phyloP scores from a whole-genome alignment of 345 rosid genomes.

The Cardamine occulta region DNA sequence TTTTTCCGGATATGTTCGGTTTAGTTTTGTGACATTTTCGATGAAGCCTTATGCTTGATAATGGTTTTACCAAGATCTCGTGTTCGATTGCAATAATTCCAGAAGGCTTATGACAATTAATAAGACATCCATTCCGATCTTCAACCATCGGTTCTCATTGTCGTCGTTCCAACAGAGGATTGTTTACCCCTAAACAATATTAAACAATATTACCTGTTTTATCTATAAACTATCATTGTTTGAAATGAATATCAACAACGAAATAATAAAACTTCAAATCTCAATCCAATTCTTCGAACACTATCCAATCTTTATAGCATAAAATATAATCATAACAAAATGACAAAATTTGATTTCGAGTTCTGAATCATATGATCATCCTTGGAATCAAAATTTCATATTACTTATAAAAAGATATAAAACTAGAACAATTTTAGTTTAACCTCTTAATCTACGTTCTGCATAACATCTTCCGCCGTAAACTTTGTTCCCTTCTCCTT shows the following conservation, averaged over 20 bases:
- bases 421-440: neutral
- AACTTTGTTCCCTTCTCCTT: slow-evolving; percentile 78
- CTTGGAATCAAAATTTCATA: neutral
- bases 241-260: neutral
- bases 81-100: neutral
- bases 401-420: neutral
- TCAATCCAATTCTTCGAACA: neutral
- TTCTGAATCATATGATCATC: slow-evolving; percentile 5
- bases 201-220: neutral
- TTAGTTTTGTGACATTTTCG: neutral
- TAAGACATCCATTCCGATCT: neutral
- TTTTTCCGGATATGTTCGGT: slow-evolving; percentile 22
- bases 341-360: neutral
- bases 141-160: neutral
- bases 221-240: neutral
- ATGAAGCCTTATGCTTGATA: slow-evolving; percentile 2
- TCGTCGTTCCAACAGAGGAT: neutral
- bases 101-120: neutral
- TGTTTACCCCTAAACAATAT: neutral
- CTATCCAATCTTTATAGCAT: neutral
- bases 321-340: neutral
- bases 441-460: slow-evolving; percentile 51
- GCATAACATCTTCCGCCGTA: slow-evolving; percentile 70
- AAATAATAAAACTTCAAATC: neutral
- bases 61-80: neutral